phyloP scores from a whole-genome alignment of 805 yeast species.

The Barnettozyma vustinii region DNA sequence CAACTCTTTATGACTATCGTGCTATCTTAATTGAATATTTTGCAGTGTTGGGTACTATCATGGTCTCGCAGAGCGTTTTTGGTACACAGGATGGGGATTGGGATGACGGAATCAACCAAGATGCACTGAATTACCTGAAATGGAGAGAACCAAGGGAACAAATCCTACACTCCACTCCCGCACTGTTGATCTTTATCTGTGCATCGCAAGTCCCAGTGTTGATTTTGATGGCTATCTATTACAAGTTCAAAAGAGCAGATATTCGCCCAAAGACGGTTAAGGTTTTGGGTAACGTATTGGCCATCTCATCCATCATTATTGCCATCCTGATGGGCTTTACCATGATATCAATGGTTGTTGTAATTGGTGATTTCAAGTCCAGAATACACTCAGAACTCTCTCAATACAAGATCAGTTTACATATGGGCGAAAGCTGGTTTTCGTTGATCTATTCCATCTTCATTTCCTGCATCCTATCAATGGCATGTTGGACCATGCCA shows the following conservation, averaged over 20 bases:
- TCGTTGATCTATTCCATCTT: constrained; percentile 35
- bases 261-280: constrained; percentile 2
- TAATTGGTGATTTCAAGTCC: constrained; percentile 18
- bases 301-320: constrained; percentile 32
- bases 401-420: constrained; percentile 41
- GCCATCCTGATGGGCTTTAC: constrained; percentile 30
- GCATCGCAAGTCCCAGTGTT: background rate
- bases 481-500: constrained; percentile 36
- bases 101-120: background rate
- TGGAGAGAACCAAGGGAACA: constrained; percentile 20
- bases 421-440: constrained; percentile 39
- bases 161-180: background rate
- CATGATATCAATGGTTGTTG: constrained; percentile 26
- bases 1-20: constrained; percentile 16
- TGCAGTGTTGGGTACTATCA: background rate
- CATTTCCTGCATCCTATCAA: constrained; percentile 14
- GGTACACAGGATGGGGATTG: background rate
- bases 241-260: constrained; percentile 21
- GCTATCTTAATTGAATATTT: background rate
- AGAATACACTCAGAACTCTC: constrained; percentile 29
- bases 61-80: background rate
- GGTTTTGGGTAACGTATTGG: constrained; percentile 32
- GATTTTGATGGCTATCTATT: background rate
- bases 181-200: background rate
- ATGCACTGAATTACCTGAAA: background rate